Evolutionary conservation across 2,329 filamentous ascomycete genomes (phyloP), one percentile per base, ranked within the genome.

Genomic region (Beauveria scarabaeidicola): DNA sequence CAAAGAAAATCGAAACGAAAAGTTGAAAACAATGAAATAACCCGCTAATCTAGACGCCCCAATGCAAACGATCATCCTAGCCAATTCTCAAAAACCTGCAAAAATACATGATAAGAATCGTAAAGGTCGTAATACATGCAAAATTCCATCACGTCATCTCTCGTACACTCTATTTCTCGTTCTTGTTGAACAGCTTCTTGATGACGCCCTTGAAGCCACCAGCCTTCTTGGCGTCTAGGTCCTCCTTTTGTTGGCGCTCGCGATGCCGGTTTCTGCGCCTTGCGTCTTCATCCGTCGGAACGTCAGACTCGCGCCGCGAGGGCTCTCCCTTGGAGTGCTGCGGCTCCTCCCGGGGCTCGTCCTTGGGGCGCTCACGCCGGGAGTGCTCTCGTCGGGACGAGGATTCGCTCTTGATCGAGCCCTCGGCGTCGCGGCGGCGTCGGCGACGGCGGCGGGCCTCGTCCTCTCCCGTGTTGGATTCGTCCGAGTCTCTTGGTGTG

Each of bases 211-310:
- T 70, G 55, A 70, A 66, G 29, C 69, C 67, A 40, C 66, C 63
- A 55, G 67, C 54, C 61, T 69, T 71, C 66, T 67, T 71, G 58
- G 69, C 63, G 38, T 68, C 63, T 61, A 3, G 11, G 32, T 72
- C 68, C 61, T 60, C 41, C 64, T 66, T 71, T 62, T 64, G 72
- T 64, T 68, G 67, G 60, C 70, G 64, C 63, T 70, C 67, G 50
- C 68, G 62, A 23, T 69, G 67, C 52, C 72, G 70, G 44, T 70
- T 74, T 63, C 68, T 72, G 47, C 68, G 68, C 23, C 68, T 72
- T 17, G 64, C 68, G 62, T 73, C 67, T 13, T 59, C 53, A 17
- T 60, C 58, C 1, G 40, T 23, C 5, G 44, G 43, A 3, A n/a
- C 6, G 5, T 36, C 48, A 3, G 46, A 51, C 21, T 60, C 50